Evolutionary conservation across 495 filamentous ascomycete genomes (phyloP).

Genomic region (Tuber magnatum): DNA sequence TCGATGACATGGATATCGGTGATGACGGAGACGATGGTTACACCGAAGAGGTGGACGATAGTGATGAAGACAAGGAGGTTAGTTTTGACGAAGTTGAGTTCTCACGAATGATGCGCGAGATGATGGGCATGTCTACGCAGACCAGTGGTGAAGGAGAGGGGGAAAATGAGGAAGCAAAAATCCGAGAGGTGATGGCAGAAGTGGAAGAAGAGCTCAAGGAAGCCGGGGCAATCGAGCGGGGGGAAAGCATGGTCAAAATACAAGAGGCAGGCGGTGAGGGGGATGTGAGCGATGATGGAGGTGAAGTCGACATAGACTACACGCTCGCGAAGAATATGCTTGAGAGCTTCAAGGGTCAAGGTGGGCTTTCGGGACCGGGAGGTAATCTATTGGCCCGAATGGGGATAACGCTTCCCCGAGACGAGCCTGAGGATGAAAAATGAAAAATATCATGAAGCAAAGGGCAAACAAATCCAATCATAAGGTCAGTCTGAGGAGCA

Average conservation of each 20-base stretch:
- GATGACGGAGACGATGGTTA: conserved; percentile 53
- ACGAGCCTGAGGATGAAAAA: conserved; percentile 64
- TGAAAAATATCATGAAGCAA: conserved; percentile 40
- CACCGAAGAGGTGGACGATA: conserved; percentile 43
- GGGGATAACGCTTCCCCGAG: conserved; percentile 70
- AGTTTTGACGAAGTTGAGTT: conserved; percentile 83
- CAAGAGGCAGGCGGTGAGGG: conserved; percentile 28
- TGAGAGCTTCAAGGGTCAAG: conserved; percentile 87
- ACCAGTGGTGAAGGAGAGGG: conserved; percentile 38
- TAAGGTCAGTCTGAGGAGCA: not conserved
- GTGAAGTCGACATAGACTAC: conserved; percentile 69
- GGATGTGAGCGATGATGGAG: conserved; percentile 45
- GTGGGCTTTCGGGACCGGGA: conserved; percentile 71
- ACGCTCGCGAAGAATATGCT: conserved; percentile 84
- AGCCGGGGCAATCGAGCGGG: conserved; percentile 53
- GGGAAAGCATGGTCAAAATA: conserved; percentile 20
- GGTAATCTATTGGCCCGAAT: conserved; percentile 79
- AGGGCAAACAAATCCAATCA: conserved; percentile 13
- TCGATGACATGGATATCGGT: conserved; percentile 59
- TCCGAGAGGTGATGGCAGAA: conserved; percentile 61
- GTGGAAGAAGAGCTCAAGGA: conserved; percentile 78
- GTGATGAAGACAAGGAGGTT: conserved; percentile 66
- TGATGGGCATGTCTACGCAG: conserved; percentile 71
- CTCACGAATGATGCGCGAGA: conserved; percentile 79
- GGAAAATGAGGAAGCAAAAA: conserved; percentile 61